phyloP scores from a whole-genome alignment of 345 rosid genomes.

The Angophora floribunda region DNA sequence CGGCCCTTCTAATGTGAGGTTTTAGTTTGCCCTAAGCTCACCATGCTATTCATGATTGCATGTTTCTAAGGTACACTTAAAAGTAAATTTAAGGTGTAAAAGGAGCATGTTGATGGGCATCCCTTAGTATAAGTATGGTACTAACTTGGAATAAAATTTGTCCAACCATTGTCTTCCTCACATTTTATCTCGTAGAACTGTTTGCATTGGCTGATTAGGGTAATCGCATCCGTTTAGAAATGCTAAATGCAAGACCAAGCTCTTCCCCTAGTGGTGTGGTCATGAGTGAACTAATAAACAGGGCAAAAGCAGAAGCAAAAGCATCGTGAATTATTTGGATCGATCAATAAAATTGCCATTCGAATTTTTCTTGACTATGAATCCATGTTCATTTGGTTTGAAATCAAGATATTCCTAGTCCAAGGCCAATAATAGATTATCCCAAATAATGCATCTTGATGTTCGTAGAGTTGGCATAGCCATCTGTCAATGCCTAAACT shows the following conservation, averaged over 20 bases:
- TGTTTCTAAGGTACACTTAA: not conserved
- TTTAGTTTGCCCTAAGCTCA: not conserved
- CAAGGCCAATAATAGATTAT: not conserved
- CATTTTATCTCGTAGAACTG: not conserved
- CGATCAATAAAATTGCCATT: not conserved
- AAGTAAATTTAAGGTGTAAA: not conserved
- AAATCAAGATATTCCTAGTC: not conserved
- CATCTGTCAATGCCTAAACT: not conserved
- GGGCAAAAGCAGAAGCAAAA: not conserved
- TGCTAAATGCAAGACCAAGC: not conserved
- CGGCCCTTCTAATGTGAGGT: not conserved
- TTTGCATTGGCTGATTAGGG: not conserved
- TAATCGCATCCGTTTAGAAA: not conserved
- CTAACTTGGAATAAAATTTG: not conserved
- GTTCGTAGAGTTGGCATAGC: not conserved
- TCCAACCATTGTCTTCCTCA: not conserved
- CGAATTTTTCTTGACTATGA: not conserved
- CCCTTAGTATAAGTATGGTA: accelerated
- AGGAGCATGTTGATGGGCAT: not conserved
- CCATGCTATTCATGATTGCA: not conserved
- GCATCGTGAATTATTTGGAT: accelerated
- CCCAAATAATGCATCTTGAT: not conserved
- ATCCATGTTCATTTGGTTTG: not conserved
- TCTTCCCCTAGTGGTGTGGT: not conserved
- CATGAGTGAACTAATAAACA: not conserved